phyloP scores from a whole-genome alignment of 805 yeast genomes.

The Wickerhamiella azymoides region DNA sequence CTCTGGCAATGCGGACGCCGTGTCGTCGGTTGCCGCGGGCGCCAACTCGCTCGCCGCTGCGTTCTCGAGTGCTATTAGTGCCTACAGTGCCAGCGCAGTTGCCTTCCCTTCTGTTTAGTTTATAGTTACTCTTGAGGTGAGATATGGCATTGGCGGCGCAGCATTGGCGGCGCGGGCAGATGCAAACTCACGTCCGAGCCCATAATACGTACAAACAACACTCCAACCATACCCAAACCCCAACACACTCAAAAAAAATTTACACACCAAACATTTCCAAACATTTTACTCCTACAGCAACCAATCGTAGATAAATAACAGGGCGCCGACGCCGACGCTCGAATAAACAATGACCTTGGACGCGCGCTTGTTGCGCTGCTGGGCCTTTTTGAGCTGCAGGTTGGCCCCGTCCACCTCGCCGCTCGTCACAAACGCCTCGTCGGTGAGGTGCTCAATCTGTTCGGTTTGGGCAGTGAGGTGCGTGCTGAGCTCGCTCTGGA shows the following conservation, averaged over 20 bases:
- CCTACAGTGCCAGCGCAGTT: background rate
- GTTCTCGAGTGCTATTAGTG: conserved; percentile 12
- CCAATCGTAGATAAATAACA: conserved; percentile 34
- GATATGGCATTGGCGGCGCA: background rate
- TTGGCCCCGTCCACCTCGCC: conserved; percentile 60
- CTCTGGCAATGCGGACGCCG: background rate
- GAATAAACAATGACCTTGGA: conserved; percentile 43
- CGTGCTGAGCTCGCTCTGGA: conserved; percentile 60
- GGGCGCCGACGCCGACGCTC: conserved; percentile 41
- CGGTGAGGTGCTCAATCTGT: conserved; percentile 46
- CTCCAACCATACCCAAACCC: too few relatives aligned
- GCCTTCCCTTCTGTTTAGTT: conserved; percentile 1
- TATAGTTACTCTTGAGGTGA: too few relatives aligned
- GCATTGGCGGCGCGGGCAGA: too few relatives aligned
- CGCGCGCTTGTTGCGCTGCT: conserved; percentile 45
- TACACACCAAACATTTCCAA: too few relatives aligned
- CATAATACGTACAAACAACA: too few relatives aligned
- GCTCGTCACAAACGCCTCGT: conserved; percentile 53
- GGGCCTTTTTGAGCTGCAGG: conserved; percentile 52
- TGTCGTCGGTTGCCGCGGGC: background rate
- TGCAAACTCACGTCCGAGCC: too few relatives aligned
- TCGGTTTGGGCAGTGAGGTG: conserved; percentile 64
- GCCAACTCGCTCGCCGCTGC: conserved; percentile 3
- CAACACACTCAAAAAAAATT: too few relatives aligned
- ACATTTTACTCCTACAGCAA: conserved; percentile 15